These are phyloP conservation scores for Capronia americana DNA, from an alignment of 2,329 filamentous ascomycete species.

Conservation along the genomic window DNA sequence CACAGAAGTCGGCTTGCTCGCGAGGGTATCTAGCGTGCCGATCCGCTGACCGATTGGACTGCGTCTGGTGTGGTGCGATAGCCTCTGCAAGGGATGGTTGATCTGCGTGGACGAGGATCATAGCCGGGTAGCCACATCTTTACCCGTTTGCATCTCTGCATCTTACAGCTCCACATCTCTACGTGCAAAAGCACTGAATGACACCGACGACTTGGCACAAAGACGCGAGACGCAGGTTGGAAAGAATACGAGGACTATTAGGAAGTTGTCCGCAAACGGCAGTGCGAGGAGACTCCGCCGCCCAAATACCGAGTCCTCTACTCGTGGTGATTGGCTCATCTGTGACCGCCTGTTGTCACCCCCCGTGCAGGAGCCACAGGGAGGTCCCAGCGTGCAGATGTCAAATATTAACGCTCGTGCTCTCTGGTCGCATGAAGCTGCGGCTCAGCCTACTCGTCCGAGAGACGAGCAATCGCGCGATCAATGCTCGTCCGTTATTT, in stretches of 20 bases:
- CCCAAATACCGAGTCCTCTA: not conserved
- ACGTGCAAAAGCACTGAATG: not conserved
- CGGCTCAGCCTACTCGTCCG: not conserved
- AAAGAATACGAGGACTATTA: not conserved
- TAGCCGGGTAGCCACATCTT: too few species aligned
- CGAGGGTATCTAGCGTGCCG: not conserved
- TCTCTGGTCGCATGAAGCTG: not conserved
- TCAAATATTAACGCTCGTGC: not conserved
- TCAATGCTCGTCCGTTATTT: not conserved
- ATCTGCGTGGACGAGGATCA: too few species aligned
- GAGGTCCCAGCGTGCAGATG: not conserved
- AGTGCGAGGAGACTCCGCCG: too few species aligned
- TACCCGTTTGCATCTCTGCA: not conserved
- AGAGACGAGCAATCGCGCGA: too few species aligned
- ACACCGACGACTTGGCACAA: not conserved
- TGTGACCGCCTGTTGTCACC: constrained; percentile 3
- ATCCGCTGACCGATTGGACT: not conserved
- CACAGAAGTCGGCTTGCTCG: too few species aligned
- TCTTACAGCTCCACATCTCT: not conserved
- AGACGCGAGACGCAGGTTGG: not conserved
- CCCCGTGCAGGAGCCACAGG: not conserved
- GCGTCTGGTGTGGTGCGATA: not conserved
- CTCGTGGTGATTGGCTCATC: not conserved
- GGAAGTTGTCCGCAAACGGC: too few species aligned
- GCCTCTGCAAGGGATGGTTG: not conserved